Percentiles rank a stretch among this genome's conserved stretches.
Conservation (phyloP, 805 yeast species). For the Candida lessepsii region DNA sequence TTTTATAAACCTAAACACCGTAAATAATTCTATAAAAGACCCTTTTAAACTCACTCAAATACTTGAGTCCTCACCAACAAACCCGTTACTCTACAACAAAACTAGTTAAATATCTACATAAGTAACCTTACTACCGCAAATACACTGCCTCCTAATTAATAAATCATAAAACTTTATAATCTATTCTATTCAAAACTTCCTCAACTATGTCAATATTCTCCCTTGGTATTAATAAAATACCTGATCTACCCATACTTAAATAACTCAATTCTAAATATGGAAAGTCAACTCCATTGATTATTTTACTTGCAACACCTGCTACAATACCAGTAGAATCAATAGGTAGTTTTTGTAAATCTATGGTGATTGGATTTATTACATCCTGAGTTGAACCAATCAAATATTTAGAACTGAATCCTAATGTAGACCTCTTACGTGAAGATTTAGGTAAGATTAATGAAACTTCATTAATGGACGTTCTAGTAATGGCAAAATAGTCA, state of each 20-base stretch:
- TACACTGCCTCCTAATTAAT: too few species aligned
- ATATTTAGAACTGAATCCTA: conserved; percentile 41
- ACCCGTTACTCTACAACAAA: too few species aligned
- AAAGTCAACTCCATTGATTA: conserved; percentile 33
- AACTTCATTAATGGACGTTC: conserved; percentile 51
- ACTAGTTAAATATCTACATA: too few species aligned
- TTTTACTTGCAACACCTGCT: conserved; percentile 57
- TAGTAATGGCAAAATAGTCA: conserved; percentile 50
- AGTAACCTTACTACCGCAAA: too few species aligned
- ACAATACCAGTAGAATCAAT: conserved; percentile 64
- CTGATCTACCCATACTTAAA: conserved; percentile 59
- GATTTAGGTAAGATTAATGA: conserved; percentile 48
- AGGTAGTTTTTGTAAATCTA: conserved; percentile 54
- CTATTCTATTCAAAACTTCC: conserved; percentile 17
- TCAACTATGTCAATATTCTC: conserved; percentile 41
- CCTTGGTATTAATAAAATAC: conserved; percentile 57
- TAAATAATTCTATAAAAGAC: too few species aligned
- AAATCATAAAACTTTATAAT: too few species aligned
- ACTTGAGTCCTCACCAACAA: too few species aligned
- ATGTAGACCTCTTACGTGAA: conserved; percentile 27
- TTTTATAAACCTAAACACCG: background rate
- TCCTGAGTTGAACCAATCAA: conserved; percentile 60
- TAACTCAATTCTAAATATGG: conserved; percentile 51
- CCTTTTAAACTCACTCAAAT: too few species aligned
- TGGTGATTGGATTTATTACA: conserved; percentile 52